Base-by-base conservation (phyloP, 345 rosid genomes). In the Murraya koenigii region DNA sequence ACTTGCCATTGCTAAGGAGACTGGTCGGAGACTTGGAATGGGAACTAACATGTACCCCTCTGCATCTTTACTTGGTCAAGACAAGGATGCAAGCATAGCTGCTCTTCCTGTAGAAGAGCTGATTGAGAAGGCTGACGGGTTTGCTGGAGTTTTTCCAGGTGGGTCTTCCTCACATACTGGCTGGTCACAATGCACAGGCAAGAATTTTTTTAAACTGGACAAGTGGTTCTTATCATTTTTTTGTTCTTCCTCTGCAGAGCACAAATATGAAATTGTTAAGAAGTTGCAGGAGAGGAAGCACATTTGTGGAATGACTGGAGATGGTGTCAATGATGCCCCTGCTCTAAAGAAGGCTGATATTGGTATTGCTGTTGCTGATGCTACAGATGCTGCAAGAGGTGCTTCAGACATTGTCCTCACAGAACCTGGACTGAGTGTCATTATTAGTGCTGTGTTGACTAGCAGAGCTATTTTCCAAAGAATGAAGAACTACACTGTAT, bases 91-190 rank as follows among this genome's bases (percentile, higher is more conserved):
- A 67, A 82, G 44, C 84, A 78, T 89, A 2, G 95, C 95, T 64
- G 69, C 90, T 28, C 83, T 95, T 85, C 97, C 97, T 26, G 74
- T 95, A 6, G 98, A 91, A 30, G 97, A 94, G 78, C 82, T 94
- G 75, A 94, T 93, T 64, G 98, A 94, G 88, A 90, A 86, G 85
- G 97, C 98, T 39, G 98, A 94, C 79, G 98, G 97, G 9, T 94
- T 94, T 77, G 97, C 97, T 44, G 97, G 98, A 5, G 98, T 95
- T 60, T 95, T 95, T 84, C 99, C 98, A 64, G 99, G 98, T 95
- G 77, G 74, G 68, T 25, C 28, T 30, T 55, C 52, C 49, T 30
- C 39, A 10, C 17, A 61, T 30, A 13, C 22, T 70, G 41, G 44
- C 49, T 41, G 44, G 58, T 49, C 41, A 17, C 17, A 44, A 44